These are phyloP conservation scores for Vigna unguiculata DNA, from an alignment of 306 rosid genomes.

Conservation along the genomic window DNA sequence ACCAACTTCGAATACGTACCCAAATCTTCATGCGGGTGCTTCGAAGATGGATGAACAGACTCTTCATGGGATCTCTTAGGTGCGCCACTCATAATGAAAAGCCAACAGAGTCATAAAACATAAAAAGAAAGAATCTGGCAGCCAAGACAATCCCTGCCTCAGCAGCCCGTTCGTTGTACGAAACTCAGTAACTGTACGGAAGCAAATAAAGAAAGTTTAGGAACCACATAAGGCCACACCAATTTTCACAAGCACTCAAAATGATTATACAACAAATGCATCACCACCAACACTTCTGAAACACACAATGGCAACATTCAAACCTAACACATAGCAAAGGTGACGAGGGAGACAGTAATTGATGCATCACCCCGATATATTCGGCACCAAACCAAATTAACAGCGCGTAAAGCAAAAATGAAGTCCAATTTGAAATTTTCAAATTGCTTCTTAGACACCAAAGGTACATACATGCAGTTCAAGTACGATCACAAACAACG, in stretches of 20 bases:
- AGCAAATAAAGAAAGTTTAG: conserved; percentile 8
- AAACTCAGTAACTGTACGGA: conserved; percentile 42
- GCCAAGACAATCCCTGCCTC: conserved; percentile 33
- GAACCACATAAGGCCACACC: conserved; percentile 8
- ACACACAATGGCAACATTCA: conserved; percentile 6
- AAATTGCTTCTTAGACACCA: not conserved
- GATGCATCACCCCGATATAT: conserved; percentile 21
- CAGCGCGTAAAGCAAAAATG: not conserved
- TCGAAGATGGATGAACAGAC: conserved; percentile 71
- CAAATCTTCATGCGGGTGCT: conserved; percentile 72
- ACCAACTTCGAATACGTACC: conserved; percentile 62
- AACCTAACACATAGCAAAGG: conserved; percentile 7
- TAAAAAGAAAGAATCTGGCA: conserved; percentile 40
- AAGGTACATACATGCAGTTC: conserved; percentile 15
- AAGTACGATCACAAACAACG: not conserved
- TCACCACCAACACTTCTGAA: conserved; percentile 24
- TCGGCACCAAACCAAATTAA: conserved; percentile 35
- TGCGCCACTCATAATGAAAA: conserved; percentile 73
- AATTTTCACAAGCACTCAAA: conserved; percentile 18
- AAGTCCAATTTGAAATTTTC: conserved; percentile 25
- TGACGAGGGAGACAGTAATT: conserved; percentile 1
- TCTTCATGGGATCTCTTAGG: conserved; percentile 87
- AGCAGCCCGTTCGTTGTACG: conserved; percentile 1
- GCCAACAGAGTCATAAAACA: conserved; percentile 33
- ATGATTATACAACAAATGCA: conserved; percentile 15